phyloP scores from a whole-genome alignment of 2,329 filamentous ascomycete species.

The Claviceps humidiphila region DNA sequence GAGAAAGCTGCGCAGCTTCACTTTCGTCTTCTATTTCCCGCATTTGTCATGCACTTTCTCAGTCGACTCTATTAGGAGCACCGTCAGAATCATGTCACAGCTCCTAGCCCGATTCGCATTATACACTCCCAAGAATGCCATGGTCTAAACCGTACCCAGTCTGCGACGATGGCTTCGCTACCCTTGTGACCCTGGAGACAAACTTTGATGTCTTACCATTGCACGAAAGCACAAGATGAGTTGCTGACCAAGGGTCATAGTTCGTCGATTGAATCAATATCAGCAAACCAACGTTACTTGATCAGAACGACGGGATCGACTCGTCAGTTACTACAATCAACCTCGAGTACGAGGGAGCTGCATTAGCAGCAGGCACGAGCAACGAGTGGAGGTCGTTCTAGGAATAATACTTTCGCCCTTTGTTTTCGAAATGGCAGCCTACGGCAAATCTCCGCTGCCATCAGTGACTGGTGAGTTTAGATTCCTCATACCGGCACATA shows the following conservation, averaged over 20 bases:
- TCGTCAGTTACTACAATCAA: slow-evolving; percentile 41
- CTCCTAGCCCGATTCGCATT: not conserved
- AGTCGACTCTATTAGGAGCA: slow-evolving; percentile 2
- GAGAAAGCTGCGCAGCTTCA: not conserved
- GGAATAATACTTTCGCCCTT: slow-evolving; percentile 40
- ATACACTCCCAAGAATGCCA: not conserved
- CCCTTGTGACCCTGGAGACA: not conserved
- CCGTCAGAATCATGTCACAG: slow-evolving; percentile 12
- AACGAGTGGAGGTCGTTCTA: slow-evolving; percentile 39
- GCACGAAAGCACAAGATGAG: not conserved
- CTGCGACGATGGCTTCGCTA: not conserved
- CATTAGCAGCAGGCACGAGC: slow-evolving; percentile 19
- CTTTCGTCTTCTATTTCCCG: not conserved
- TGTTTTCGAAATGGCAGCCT: slow-evolving; percentile 29
- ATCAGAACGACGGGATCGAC: slow-evolving; percentile 40
- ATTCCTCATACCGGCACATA: too few relatives aligned
- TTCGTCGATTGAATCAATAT: slow-evolving; percentile 37
- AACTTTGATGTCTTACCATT: not conserved
- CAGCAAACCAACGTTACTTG: slow-evolving; percentile 43
- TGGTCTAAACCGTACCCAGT: not conserved
- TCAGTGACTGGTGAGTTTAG: slow-evolving; percentile 71
- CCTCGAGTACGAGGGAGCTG: slow-evolving; percentile 43
- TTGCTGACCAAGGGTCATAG: not conserved
- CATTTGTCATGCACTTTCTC: not conserved
- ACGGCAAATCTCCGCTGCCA: slow-evolving; percentile 65